phyloP scores from a whole-genome alignment of 345 rosid genomes.

The Balakata baccata region DNA sequence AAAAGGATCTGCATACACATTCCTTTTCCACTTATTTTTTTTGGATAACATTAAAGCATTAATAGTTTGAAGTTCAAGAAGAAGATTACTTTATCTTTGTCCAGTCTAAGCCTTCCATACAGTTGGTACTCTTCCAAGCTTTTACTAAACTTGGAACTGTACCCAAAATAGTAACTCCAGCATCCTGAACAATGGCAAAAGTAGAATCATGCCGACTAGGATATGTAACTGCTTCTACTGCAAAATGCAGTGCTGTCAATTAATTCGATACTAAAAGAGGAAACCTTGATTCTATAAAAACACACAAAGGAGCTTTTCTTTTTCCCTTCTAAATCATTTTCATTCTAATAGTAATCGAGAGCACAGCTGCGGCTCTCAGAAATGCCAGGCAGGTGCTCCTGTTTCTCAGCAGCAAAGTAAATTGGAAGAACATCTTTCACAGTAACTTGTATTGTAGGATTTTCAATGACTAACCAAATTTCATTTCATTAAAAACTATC shows the following conservation, averaged over 20 bases:
- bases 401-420: neutral
- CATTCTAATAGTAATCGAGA: neutral
- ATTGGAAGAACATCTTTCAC: neutral
- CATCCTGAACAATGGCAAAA: conserved; percentile 49
- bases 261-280: neutral
- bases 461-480: neutral
- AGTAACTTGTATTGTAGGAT: neutral
- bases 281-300: no score
- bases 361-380: no score
- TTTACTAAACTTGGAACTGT: conserved; percentile 91
- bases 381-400: neutral
- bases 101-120: conserved; percentile 79
- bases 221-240: neutral
- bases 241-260: neutral
- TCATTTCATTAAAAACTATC: neutral
- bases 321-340: neutral
- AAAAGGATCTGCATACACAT: conserved; percentile 45
- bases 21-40: conserved; percentile 1
- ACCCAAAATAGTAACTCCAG: conserved; percentile 79
- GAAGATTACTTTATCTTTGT: conserved; percentile 57
- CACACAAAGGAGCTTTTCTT: neutral
- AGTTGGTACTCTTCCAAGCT: conserved; percentile 65
- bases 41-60: conserved; percentile 2
- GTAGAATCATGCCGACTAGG: conserved; percentile 1
- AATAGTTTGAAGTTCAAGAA: neutral